Evolutionary conservation across 441 rosid species (phyloP).

Genomic region (Erodium texanum): DNA sequence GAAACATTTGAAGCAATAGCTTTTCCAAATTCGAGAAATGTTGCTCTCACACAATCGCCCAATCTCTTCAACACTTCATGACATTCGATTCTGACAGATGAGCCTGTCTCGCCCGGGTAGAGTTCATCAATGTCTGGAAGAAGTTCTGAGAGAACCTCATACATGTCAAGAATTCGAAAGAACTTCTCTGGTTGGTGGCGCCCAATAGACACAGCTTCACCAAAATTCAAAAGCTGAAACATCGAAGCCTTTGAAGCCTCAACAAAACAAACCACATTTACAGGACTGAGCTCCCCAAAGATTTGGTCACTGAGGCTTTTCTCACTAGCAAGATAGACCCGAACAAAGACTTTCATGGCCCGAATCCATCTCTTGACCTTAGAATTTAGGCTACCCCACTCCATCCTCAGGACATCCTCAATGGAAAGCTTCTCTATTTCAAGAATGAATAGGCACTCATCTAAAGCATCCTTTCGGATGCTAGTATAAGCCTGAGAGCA

Average conservation of each 20-base stretch:
- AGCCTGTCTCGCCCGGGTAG: constrained; percentile 41
- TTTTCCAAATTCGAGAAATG: constrained; percentile 62
- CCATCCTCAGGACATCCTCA: constrained; percentile 78
- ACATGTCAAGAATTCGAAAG: constrained; percentile 71
- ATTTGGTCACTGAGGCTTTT: constrained; percentile 52
- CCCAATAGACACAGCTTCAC: constrained; percentile 71
- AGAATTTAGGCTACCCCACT: constrained; percentile 56
- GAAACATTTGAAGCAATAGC: constrained; percentile 58
- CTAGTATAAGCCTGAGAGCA: constrained; percentile 57
- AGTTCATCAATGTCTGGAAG: constrained; percentile 54
- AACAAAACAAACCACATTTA: constrained; percentile 39
- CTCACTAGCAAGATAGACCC: constrained; percentile 63
- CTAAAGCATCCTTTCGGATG: constrained; percentile 64
- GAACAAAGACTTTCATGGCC: constrained; percentile 53
- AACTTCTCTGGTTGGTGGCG: constrained; percentile 71
- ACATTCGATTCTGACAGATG: constrained; percentile 42
- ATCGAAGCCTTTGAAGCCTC: constrained; percentile 67
- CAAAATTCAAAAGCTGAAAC: constrained; percentile 70
- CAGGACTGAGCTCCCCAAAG: constrained; percentile 39
- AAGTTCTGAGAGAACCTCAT: constrained; percentile 58
- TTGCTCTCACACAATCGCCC: constrained; percentile 48
- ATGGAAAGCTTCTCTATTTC: constrained; percentile 78
- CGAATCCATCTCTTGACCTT: constrained; percentile 81
- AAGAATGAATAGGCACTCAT: constrained; percentile 57
- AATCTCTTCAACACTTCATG: constrained; percentile 56